Conservation (phyloP, 371 early-diverging fungal genomes). For the Mortierella sp. region DNA sequence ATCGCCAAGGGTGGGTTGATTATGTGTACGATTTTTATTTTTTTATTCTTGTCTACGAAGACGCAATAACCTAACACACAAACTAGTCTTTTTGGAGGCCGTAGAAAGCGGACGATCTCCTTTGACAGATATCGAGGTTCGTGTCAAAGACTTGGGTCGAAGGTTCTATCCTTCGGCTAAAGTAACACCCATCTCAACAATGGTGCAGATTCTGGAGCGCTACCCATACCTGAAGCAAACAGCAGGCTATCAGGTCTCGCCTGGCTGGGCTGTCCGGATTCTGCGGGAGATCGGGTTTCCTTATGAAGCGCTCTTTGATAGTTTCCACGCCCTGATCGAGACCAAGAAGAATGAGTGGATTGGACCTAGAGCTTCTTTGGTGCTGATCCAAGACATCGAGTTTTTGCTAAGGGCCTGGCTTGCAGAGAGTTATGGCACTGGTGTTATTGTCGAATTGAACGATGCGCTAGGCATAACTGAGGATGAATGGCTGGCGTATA, state of each 20-base stretch:
- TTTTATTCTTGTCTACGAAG: background rate
- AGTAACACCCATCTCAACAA: slow-evolving; percentile 51
- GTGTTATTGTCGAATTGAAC: slow-evolving; percentile 36
- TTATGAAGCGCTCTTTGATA: slow-evolving; percentile 53
- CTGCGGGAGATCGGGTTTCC: slow-evolving; percentile 54
- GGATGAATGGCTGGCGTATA: slow-evolving; percentile 30
- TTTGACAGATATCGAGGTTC: slow-evolving; percentile 48
- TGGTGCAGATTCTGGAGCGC: slow-evolving; percentile 53
- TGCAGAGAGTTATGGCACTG: slow-evolving; percentile 39
- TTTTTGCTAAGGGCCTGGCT: slow-evolving; percentile 50
- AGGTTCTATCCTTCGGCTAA: slow-evolving; percentile 65
- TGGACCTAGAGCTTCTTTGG: slow-evolving; percentile 42
- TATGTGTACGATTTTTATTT: background rate
- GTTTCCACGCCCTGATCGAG: slow-evolving; percentile 50
- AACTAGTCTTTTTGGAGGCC: slow-evolving; percentile 34
- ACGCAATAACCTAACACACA: background rate
- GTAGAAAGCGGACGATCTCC: slow-evolving; percentile 45
- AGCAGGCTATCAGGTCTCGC: slow-evolving; percentile 21
- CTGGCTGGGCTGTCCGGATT: slow-evolving; percentile 54
- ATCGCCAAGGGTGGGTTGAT: slow-evolving; percentile 57
- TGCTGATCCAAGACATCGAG: slow-evolving; percentile 56
- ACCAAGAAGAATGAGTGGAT: slow-evolving; percentile 55
- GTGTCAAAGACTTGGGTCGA: slow-evolving; percentile 58
- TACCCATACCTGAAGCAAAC: slow-evolving; percentile 49
- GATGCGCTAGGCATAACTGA: slow-evolving; percentile 34